Evolutionary conservation across 2,329 filamentous ascomycete genomes (phyloP).

Genomic region (Neoarthrinium moseri): DNA sequence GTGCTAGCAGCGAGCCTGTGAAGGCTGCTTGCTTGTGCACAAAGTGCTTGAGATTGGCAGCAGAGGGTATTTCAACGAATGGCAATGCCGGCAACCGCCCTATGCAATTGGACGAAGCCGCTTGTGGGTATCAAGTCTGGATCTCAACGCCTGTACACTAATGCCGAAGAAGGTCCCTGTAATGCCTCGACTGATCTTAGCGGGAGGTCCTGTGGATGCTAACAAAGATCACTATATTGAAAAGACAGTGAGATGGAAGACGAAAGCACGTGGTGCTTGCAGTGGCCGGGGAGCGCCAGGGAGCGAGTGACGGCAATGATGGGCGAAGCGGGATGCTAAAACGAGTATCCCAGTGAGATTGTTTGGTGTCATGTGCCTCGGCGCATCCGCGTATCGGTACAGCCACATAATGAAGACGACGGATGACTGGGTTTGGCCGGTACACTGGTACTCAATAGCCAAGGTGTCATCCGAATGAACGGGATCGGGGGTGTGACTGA

Average conservation of each 20-base stretch:
- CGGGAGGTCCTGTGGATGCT: background rate
- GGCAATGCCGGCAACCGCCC: background rate
- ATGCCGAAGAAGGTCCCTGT: background rate
- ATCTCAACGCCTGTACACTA: background rate
- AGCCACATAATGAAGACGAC: too few relatives aligned
- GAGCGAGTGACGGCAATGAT: background rate
- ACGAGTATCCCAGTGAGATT: conserved; percentile 4
- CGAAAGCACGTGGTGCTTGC: conserved; percentile 6
- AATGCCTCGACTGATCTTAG: background rate
- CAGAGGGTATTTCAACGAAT: conserved; percentile 7
- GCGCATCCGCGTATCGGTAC: background rate
- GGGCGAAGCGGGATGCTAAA: conserved; percentile 3
- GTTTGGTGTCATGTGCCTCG: background rate
- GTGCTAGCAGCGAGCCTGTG: conserved; percentile 21
- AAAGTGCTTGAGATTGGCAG: conserved; percentile 12
- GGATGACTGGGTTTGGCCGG: background rate
- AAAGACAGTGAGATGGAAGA: background rate
- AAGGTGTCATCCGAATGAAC: background rate
- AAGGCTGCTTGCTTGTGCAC: conserved; percentile 21
- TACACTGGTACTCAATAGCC: background rate
- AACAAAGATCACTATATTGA: background rate
- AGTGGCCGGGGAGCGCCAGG: background rate
- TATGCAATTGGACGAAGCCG: background rate
- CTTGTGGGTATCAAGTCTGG: background rate
- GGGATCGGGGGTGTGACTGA: background rate